These are phyloP conservation scores for Anethum foeniculum DNA, from an alignment of 140 eudicot genomes.

Conservation along the genomic window DNA sequence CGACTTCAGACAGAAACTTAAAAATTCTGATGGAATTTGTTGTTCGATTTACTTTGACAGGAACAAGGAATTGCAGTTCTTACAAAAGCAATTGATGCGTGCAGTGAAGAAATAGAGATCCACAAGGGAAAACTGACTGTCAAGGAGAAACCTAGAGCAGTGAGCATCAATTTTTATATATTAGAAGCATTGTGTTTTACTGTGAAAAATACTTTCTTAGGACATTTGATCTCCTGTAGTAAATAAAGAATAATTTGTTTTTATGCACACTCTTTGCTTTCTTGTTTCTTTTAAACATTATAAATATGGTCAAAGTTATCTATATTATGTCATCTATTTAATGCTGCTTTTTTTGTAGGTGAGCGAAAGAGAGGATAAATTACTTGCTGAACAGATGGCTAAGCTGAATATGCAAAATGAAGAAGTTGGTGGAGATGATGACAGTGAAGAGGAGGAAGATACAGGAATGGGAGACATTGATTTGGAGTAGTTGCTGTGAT, in stretches of 20 bases:
- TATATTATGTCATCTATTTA: background rate
- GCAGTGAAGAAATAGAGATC: slow-evolving; percentile 48
- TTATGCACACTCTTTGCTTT: background rate
- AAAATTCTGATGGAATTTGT: background rate
- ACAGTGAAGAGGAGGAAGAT: slow-evolving; percentile 91
- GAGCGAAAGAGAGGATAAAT: slow-evolving; percentile 85
- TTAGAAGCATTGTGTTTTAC: background rate
- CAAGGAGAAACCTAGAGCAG: slow-evolving; percentile 67
- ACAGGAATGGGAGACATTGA: slow-evolving; percentile 95
- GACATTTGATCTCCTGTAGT: background rate
- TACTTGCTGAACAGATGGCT: slow-evolving; percentile 70
- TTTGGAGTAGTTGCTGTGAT: slow-evolving; percentile 34
- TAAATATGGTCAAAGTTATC: background rate
- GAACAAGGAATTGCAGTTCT: slow-evolving; percentile 65
- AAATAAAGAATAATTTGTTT: background rate
- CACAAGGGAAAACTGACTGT: slow-evolving; percentile 60
- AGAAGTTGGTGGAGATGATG: slow-evolving; percentile 75
- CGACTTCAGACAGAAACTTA: background rate
- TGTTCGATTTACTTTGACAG: slow-evolving; percentile 23
- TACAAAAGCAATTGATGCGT: slow-evolving; percentile 56
- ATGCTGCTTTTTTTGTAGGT: slow-evolving; percentile 31
- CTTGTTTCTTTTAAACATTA: background rate
- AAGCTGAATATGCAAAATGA: slow-evolving; percentile 56
- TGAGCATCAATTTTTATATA: slow-evolving; percentile 20
- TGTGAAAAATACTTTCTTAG: background rate